Base-by-base conservation (phyloP, 108 stramenopile species). In the Mediolabrus comicus region DNA sequence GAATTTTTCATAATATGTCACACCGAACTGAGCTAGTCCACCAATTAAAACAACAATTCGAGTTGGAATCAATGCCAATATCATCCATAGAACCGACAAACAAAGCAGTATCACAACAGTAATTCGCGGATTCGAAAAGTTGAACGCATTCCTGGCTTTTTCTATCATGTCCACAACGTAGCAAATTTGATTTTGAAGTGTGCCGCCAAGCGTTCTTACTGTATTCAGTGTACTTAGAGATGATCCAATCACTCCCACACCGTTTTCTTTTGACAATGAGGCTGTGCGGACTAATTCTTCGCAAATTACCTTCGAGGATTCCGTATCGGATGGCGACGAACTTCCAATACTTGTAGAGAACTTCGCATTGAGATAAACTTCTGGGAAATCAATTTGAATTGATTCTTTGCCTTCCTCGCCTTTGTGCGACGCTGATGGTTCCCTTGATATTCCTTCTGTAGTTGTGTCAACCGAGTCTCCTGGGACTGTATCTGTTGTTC, bases 191-290 rank as follows among this genome's bases (percentile, higher is more conserved):
- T 92, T 95, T 66, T 86, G 89, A 41, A 95, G 52, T 11, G 68
- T 85, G 3, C 85, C 88, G 3, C 85, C 83, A 14, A 94, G 73
- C 69, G 86, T 82, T 55, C 77, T 62, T 39, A 84, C 89, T 38
- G 89, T 86, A 55, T 88, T 94, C 24, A 94, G 57, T 11, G 90
- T 89, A 33, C 79, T 89, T 17, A 92, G 62, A 4, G 91, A 86
- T 33, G 78, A 86, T 12, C 88, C 91, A 33, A 92, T 72, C 59
- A 95, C 54, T 60, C 86, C 84, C n/a, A 84, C 59, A 43, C 63
- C 71, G 28, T 75, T 83, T 24, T 72, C 65, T 75, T 87, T 62
- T 33, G 73, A 71, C 51, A 75, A 22, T 10, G 78, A 62, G 16
- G 78, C 81, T 8, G 74, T 81, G 24, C 88, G 69, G 13, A 84